Evolutionary conservation across 192 early-diverging fungal genomes (phyloP).

Genomic region (Gonapodya prolifera): DNA sequence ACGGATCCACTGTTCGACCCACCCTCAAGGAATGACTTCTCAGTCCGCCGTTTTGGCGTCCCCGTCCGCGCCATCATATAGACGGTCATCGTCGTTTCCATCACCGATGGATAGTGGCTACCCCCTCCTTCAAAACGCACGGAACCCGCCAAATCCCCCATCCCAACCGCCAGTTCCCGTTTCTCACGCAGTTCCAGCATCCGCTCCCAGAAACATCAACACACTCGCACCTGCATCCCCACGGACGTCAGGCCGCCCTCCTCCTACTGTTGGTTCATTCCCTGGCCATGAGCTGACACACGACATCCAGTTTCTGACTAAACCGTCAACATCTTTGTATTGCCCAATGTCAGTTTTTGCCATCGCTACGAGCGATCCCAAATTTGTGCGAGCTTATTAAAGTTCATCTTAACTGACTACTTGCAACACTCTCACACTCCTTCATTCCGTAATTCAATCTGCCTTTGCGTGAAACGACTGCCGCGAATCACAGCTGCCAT

Average conservation of each 20-base stretch:
- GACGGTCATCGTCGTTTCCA: not conserved
- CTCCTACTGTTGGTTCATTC: not conserved
- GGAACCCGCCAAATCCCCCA: not conserved
- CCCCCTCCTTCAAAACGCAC: not conserved
- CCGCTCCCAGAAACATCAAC: not conserved
- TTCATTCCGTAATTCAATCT: too few relatives aligned
- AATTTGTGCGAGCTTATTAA: too few relatives aligned
- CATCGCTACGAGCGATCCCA: too few relatives aligned
- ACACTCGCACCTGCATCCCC: not conserved
- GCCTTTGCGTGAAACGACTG: too few relatives aligned
- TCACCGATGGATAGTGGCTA: not conserved
- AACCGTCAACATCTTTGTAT: not conserved
- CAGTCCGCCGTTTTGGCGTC: too few relatives aligned
- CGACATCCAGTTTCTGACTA: not conserved
- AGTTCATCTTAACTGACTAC: too few relatives aligned
- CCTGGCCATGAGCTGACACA: not conserved
- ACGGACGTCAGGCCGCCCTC: not conserved
- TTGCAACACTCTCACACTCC: too few relatives aligned
- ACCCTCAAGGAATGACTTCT: too few relatives aligned
- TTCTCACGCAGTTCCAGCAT: not conserved
- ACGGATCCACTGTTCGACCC: too few relatives aligned
- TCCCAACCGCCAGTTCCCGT: not conserved
- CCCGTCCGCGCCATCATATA: not conserved
- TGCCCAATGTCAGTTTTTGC: not conserved
- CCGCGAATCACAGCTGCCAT: slow-evolving; percentile 35